Conservation (phyloP, 2,329 filamentous ascomycete species). For the Trichoderma guizhouense region DNA sequence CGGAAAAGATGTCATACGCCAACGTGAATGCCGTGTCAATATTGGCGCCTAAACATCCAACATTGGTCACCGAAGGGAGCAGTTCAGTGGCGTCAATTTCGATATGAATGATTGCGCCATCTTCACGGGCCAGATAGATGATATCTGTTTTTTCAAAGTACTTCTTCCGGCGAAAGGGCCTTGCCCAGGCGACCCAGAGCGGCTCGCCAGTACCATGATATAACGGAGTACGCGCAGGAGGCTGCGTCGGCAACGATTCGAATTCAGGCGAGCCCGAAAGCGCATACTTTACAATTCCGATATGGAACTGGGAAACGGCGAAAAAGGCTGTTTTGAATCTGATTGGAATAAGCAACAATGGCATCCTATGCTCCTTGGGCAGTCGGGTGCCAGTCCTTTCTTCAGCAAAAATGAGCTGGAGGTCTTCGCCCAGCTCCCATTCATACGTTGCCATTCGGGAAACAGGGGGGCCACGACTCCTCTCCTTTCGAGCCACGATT, state of each 20-base stretch:
- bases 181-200: conserved; percentile 81
- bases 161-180: conserved; percentile 63
- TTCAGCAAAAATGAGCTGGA: conserved; percentile 43
- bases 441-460: conserved; percentile 57
- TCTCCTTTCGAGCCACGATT: conserved; percentile 47
- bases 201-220: conserved; percentile 50
- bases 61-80: conserved; percentile 52
- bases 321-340: conserved; percentile 69
- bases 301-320: conserved; percentile 58
- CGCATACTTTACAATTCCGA: conserved; percentile 55
- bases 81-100: conserved; percentile 60
- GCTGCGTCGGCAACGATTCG: conserved; percentile 41
- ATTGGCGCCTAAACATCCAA: conserved; percentile 66
- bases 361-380: conserved; percentile 53
- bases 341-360: conserved; percentile 68
- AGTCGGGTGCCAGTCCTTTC: conserved; percentile 51
- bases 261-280: conserved; percentile 50
- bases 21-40: conserved; percentile 81
- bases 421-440: conserved; percentile 53
- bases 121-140: conserved; percentile 83
- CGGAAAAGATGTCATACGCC: conserved; percentile 63
- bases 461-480: conserved; percentile 24
- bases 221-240: conserved; percentile 41
- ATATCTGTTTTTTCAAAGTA: conserved; percentile 67
- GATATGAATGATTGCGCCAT: conserved; percentile 73